These are phyloP conservation scores for Microsporum canis DNA, from an alignment of 2,329 filamentous ascomycete genomes.

Conservation along the genomic window DNA sequence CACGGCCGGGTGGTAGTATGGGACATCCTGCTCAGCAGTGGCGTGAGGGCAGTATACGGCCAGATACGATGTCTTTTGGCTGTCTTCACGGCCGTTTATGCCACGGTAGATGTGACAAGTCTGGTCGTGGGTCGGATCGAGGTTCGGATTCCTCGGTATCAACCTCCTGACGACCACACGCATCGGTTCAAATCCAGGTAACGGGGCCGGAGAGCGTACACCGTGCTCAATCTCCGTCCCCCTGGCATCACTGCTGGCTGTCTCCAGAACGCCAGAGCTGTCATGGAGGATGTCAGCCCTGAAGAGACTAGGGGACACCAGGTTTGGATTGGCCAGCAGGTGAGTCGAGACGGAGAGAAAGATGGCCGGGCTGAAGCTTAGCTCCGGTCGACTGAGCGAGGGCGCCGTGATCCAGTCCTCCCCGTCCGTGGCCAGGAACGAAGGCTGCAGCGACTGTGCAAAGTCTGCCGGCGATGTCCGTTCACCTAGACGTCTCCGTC, in stretches of 20 bases:
- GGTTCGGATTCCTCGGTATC: slow-evolving; percentile 67
- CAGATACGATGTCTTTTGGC: slow-evolving; percentile 33
- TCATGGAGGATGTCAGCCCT: slow-evolving; percentile 51
- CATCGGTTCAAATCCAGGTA: slow-evolving; percentile 33
- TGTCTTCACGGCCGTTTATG: slow-evolving; percentile 8
- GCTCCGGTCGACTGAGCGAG: slow-evolving; percentile 19
- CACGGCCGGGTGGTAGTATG: slow-evolving; percentile 80
- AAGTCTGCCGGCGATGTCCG: slow-evolving; percentile 3
- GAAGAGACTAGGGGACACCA: slow-evolving; percentile 48
- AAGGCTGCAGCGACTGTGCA: slow-evolving; percentile 21
- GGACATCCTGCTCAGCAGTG: slow-evolving; percentile 49
- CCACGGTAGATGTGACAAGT: slow-evolving; percentile 61
- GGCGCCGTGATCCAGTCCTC: slow-evolving; percentile 26
- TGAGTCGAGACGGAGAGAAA: slow-evolving; percentile 42
- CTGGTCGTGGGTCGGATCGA: slow-evolving; percentile 67
- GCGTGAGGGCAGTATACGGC: slow-evolving; percentile 72
- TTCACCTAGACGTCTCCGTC: neutral
- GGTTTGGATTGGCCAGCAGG: slow-evolving; percentile 43
- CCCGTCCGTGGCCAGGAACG: slow-evolving; percentile 14
- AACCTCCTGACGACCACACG: slow-evolving; percentile 63
- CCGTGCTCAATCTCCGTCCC: neutral
- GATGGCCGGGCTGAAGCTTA: slow-evolving; percentile 21
- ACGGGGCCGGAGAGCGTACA: neutral
- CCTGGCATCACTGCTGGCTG: slow-evolving; percentile 13
- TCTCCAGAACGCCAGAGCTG: slow-evolving; percentile 32